Evolutionary conservation across 2,329 filamentous ascomycete genomes (phyloP).

Genomic region (Alternaria metachromatica): DNA sequence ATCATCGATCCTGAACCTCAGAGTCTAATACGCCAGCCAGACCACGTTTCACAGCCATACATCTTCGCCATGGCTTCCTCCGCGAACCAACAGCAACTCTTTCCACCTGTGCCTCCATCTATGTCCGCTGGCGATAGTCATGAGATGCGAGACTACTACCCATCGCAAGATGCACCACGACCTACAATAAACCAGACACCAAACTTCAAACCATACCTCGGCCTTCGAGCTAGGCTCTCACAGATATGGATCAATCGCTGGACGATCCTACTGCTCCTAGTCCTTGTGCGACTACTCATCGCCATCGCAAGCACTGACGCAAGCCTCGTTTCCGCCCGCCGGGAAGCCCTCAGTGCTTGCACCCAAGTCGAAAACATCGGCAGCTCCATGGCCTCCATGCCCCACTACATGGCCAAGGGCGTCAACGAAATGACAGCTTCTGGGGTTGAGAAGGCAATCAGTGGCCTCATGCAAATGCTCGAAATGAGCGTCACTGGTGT

Average conservation of each 20-base stretch:
- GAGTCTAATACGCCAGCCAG: slow-evolving; percentile 42
- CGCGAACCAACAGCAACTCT: slow-evolving; percentile 61
- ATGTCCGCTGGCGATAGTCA: slow-evolving; percentile 64
- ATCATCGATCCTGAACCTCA: slow-evolving; percentile 5
- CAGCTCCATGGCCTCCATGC: slow-evolving; percentile 97
- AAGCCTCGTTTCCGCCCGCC: slow-evolving; percentile 76
- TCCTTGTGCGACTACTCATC: slow-evolving; percentile 81
- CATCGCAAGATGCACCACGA: slow-evolving; percentile 61
- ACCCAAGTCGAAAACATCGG: slow-evolving; percentile 91
- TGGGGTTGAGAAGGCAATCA: slow-evolving; percentile 80
- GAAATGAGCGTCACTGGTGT: slow-evolving; percentile 81
- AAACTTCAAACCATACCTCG: slow-evolving; percentile 87
- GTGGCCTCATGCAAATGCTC: slow-evolving; percentile 79
- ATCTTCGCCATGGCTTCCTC: slow-evolving; percentile 54
- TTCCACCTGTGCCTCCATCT: slow-evolving; percentile 63
- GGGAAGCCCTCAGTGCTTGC: slow-evolving; percentile 86
- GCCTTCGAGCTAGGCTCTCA: slow-evolving; percentile 85
- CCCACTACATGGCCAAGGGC: slow-evolving; percentile 87
- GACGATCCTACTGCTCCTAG: slow-evolving; percentile 87
- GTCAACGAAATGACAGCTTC: slow-evolving; percentile 85
- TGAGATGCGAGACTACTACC: slow-evolving; percentile 68
- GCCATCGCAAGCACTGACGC: slow-evolving; percentile 74
- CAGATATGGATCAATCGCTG: slow-evolving; percentile 98
- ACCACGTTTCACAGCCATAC: slow-evolving; percentile 40
- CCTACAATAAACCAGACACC: slow-evolving; percentile 68